phyloP scores from a whole-genome alignment of 2,329 filamentous ascomycete species.

The Chrysosporium keratinophilum region DNA sequence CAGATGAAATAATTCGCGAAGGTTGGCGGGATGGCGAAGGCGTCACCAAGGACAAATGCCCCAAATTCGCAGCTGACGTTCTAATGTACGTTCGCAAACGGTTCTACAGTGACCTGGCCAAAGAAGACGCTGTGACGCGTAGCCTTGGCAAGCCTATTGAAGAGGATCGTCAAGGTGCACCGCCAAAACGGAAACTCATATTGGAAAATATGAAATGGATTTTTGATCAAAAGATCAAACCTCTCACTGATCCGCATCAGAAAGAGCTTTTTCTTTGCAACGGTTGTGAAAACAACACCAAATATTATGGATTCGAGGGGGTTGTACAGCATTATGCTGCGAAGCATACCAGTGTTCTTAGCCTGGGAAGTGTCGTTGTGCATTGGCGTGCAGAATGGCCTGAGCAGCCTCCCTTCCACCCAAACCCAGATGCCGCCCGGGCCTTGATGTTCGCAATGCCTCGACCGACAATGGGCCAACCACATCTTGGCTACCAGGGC shows the following conservation, averaged over 20 bases:
- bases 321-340: conserved; percentile 75
- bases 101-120: conserved; percentile 54
- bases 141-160: conserved; percentile 39
- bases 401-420: conserved; percentile 59
- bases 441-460: conserved; percentile 29
- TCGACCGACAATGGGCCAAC: conserved; percentile 19
- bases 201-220: conserved; percentile 82
- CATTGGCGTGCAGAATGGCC: conserved; percentile 78
- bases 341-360: conserved; percentile 64
- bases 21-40: conserved; percentile 55
- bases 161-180: conserved; percentile 43
- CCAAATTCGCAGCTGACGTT: conserved; percentile 62
- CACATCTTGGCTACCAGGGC: conserved; percentile 15
- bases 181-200: conserved; percentile 54
- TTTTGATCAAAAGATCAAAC: conserved; percentile 66
- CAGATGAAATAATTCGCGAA: conserved; percentile 58
- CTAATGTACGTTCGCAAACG: conserved; percentile 55
- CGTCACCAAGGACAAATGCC: conserved; percentile 53
- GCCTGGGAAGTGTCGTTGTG: conserved; percentile 60
- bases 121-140: conserved; percentile 42
- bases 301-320: conserved; percentile 65
- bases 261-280: conserved; percentile 70
- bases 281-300: conserved; percentile 53
- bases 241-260: conserved; percentile 53
- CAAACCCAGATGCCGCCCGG: conserved; percentile 44